These are phyloP conservation scores for Flaveria linearis DNA, from an alignment of 129 eudicot genomes.

Conservation along the genomic window DNA sequence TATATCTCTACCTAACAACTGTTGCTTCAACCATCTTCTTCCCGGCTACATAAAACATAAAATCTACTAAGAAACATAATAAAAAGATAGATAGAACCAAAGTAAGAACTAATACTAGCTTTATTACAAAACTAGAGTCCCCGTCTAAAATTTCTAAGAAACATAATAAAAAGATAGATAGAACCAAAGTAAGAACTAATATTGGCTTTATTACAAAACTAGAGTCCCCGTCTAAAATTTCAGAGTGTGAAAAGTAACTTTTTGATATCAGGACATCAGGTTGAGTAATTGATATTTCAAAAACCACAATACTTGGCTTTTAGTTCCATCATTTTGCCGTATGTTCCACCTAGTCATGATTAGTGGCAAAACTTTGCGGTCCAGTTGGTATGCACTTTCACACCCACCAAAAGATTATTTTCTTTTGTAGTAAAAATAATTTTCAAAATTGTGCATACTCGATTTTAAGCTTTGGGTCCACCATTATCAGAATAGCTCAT, in stretches of 20 bases:
- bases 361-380: not conserved
- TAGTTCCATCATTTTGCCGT: not conserved
- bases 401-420: not conserved
- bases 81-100: conserved; percentile 18
- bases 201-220: conserved; percentile 10
- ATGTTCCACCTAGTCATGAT: not conserved
- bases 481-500: conserved; percentile 13
- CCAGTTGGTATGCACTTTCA: not conserved
- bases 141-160: not conserved
- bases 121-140: conserved; percentile 16
- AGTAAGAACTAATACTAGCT: not conserved
- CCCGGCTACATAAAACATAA: conserved; percentile 69
- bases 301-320: not conserved
- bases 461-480: not conserved
- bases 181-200: conserved; percentile 14
- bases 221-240: conserved; percentile 2
- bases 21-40: conserved; percentile 87
- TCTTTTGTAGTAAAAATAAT: not conserved
- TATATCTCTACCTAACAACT: conserved; percentile 58
- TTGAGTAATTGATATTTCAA: not conserved
- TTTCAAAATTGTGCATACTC: not conserved
- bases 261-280: not conserved
- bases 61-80: conserved; percentile 20
- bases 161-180: not conserved
- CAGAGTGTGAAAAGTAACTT: not conserved